phyloP scores from a whole-genome alignment of 148 eudicot species.

The Chenopodium berlandieri region DNA sequence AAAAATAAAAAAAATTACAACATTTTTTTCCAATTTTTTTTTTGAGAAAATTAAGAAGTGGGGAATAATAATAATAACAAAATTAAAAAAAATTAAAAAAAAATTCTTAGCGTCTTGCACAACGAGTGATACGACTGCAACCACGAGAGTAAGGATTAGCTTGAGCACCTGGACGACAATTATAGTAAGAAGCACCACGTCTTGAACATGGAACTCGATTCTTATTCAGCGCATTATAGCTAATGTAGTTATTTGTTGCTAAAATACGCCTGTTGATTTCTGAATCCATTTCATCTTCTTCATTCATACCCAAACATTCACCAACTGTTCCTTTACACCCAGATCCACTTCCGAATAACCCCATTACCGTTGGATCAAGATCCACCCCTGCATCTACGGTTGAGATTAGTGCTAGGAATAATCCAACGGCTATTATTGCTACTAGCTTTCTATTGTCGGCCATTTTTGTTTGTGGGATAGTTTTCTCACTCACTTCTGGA shows the following conservation, averaged over 20 bases:
- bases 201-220: constrained; percentile 47
- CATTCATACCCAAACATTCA: constrained; percentile 25
- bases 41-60: constrained; percentile 7
- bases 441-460: constrained; percentile 20
- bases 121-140: constrained; percentile 46
- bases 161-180: constrained; percentile 44
- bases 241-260: constrained; percentile 41
- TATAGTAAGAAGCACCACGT: constrained; percentile 59
- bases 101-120: constrained; percentile 27
- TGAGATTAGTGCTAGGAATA: constrained; percentile 18
- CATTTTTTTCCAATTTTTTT: background rate
- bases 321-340: constrained; percentile 30
- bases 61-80: background rate
- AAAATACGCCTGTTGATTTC: constrained; percentile 44
- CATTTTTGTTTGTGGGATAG: constrained; percentile 1
- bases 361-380: constrained; percentile 16
- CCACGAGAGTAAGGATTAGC: constrained; percentile 62
- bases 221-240: constrained; percentile 54
- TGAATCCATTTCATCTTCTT: constrained; percentile 32
- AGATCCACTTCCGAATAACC: constrained; percentile 17
- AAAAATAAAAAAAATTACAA: constrained; percentile 25
- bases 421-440: constrained; percentile 26
- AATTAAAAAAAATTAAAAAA: background rate
- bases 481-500: background rate
- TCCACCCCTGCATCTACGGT: constrained; percentile 19